Evolutionary conservation across 2,329 filamentous ascomycete species (phyloP), one percentile per base, ranked within the genome.

Genomic region (Alternaria triticina): DNA sequence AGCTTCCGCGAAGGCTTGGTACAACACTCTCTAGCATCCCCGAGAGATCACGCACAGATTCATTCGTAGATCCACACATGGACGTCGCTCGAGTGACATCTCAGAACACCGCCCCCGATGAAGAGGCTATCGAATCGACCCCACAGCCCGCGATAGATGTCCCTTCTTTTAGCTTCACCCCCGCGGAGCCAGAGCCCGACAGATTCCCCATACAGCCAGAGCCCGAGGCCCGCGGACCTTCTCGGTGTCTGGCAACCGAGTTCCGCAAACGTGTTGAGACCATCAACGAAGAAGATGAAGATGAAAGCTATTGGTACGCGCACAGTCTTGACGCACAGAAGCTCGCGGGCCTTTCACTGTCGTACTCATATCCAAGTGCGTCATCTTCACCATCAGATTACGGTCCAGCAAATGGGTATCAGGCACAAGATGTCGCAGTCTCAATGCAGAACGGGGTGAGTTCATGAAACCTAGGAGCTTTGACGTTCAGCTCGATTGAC

Each of bases 261-360:
- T 50, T 57, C 15, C 55, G 30, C 20, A 12, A 23, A 13, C 55
- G 55, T 13, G 23, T 57, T 11, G 55, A 57, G n/a, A 17, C n/a
- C 2, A 59, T 59, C 3, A 33, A 52, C 23, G 36, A 17, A 59
- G 57, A 59, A 12, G 57, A 59, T 17, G 57, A 54, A 54, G 57
- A 54, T 7, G 57, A 59, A 23, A 54, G 33, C 36, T 51, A 59
- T 33, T 59, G 49, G 46, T 46, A 8, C 28, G 27, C 28, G 15
- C 28, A 36, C 12, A 22, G 11, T 27, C 23, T 33, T n/a, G 15
- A 20, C 10, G 8, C 27, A n/a, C 12, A 45, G 8, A 50, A 23
- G n/a, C 28, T 23, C 10, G 28, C 17, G 17, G 20, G 28, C 11
- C 20, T 33, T 23, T 20, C 44, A 23, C 6, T 8, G 5, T 45